Percentiles rank a stretch among this genome's conserved stretches.
phyloP scores from a whole-genome alignment of 805 yeast genomes.

The Myxozyma udenii region DNA sequence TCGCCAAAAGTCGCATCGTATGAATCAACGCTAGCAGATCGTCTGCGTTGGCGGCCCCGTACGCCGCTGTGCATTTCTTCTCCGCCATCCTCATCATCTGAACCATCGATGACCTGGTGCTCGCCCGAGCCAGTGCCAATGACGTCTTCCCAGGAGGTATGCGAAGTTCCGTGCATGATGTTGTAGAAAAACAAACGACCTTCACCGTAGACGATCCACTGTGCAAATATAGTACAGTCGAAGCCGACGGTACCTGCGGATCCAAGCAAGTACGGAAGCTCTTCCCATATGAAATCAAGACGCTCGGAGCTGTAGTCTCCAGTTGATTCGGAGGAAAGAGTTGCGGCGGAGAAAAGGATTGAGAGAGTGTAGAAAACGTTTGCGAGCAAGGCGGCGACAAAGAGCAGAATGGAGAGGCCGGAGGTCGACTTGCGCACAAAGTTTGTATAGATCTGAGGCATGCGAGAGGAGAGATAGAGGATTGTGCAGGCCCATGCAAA shows the following conservation, averaged over 20 bases:
- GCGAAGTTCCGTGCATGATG: not conserved
- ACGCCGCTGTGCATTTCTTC: not conserved
- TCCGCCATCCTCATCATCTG: not conserved
- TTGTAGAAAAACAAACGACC: constrained; percentile 24
- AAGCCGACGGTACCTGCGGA: constrained; percentile 81
- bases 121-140: not conserved
- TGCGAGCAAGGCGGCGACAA: constrained; percentile 74
- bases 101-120: not conserved
- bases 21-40: not conserved
- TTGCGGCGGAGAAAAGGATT: constrained; percentile 55
- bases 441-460: constrained; percentile 82
- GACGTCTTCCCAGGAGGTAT: not conserved
- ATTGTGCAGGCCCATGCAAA: constrained; percentile 78
- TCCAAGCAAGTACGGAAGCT: constrained; percentile 79
- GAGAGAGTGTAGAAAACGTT: constrained; percentile 74
- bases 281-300: constrained; percentile 57
- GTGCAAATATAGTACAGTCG: constrained; percentile 52
- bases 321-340: constrained; percentile 17
- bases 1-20: not conserved
- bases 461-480: constrained; percentile 71
- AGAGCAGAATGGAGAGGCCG: constrained; percentile 78
- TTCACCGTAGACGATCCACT: constrained; percentile 33
- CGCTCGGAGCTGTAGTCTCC: constrained; percentile 33
- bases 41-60: not conserved
- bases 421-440: constrained; percentile 75